Percentiles rank a stretch among this genome's conserved stretches.
phyloP scores from a whole-genome alignment of 768 basidiomycete genomes.

The Hysterangium stoloniferum region DNA sequence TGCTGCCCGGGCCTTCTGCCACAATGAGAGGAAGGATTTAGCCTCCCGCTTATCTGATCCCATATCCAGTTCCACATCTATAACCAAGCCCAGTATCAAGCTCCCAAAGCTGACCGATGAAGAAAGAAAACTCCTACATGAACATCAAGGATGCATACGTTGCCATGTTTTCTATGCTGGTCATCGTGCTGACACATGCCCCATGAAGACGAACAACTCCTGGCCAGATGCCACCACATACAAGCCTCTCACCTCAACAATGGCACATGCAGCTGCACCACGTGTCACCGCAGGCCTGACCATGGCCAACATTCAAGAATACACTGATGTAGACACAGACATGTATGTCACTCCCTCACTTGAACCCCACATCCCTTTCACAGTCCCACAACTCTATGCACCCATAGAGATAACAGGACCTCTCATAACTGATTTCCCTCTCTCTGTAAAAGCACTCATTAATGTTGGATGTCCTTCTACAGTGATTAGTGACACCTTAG shows the following conservation, averaged over 20 bases:
- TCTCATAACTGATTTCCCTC: not conserved
- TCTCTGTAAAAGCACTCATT: not conserved
- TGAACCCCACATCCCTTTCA: not conserved
- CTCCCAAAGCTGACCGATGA: too few species aligned
- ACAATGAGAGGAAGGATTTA: not conserved
- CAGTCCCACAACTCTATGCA: not conserved
- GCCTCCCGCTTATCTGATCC: not conserved
- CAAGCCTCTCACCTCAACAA: slow-evolving; percentile 11
- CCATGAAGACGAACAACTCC: not conserved
- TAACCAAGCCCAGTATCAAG: too few species aligned
- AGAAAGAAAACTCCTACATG: too few species aligned
- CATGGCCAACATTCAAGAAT: not conserved
- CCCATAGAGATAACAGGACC: not conserved
- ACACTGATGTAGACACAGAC: not conserved
- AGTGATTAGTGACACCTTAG: not conserved
- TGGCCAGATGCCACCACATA: slow-evolving; percentile 15
- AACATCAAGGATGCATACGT: too few species aligned
- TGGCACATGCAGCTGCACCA: slow-evolving; percentile 1
- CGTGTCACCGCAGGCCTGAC: slow-evolving; percentile 9
- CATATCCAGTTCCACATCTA: not conserved
- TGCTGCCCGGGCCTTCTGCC: not conserved
- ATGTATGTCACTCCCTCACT: too few species aligned
- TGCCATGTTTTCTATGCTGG: too few species aligned
- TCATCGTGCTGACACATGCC: not conserved
- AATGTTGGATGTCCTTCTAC: not conserved